Conservation (phyloP, 2,329 filamentous ascomycete genomes). For the Fusarium sp. region DNA sequence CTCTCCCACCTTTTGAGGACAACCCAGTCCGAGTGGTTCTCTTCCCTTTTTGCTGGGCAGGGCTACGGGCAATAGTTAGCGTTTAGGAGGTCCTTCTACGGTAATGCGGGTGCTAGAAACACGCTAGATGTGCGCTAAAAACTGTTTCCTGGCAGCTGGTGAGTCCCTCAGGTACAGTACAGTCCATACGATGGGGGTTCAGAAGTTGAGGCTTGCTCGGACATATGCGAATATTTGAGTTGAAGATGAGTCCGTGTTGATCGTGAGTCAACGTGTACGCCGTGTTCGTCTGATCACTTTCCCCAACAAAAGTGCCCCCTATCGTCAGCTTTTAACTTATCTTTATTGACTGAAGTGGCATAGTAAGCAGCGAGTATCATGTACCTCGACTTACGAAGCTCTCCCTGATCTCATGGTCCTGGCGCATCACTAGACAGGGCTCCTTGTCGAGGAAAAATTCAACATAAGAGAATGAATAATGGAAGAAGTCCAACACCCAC, state of each 20-base stretch:
- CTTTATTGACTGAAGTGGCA: not conserved
- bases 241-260: not conserved
- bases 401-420: constrained; percentile 17
- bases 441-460: constrained; percentile 10
- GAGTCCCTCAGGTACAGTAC: constrained; percentile 10
- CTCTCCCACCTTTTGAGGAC: constrained; percentile 1
- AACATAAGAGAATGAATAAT: not conserved
- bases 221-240: constrained; percentile 4
- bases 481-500: not conserved
- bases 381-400: constrained; percentile 26
- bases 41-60: constrained; percentile 6
- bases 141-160: constrained; percentile 26
- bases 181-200: not conserved
- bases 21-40: not conserved
- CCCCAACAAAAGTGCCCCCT: not conserved
- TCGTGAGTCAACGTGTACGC: not conserved
- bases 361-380: constrained; percentile 1
- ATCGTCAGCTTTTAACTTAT: not conserved
- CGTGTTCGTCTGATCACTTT: not conserved
- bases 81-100: constrained; percentile 1
- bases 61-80: constrained; percentile 12
- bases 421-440: constrained; percentile 26
- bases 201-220: not conserved
- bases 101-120: constrained; percentile 32
- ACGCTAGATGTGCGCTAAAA: constrained; percentile 31